These are phyloP conservation scores for Verticillium alfalfae DNA, from an alignment of 2,329 filamentous ascomycete genomes.

Conservation along the genomic window DNA sequence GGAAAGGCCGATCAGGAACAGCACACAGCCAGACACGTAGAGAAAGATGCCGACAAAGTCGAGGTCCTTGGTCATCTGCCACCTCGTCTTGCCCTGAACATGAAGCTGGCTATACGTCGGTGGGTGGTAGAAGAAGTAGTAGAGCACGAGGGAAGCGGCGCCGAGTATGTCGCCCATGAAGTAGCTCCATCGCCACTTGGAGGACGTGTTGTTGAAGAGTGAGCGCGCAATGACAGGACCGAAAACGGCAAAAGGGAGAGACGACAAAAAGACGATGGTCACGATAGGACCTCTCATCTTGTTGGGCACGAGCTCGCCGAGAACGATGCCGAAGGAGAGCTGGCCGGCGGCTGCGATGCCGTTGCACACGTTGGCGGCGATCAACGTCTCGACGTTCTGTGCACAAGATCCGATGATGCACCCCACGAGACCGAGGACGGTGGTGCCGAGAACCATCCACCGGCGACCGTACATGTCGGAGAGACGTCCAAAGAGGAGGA, in stretches of 20 bases:
- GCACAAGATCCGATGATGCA: constrained; percentile 29
- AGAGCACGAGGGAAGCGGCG: constrained; percentile 30
- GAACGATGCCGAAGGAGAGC: constrained; percentile 32
- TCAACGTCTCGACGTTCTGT: constrained; percentile 25
- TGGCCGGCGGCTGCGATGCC: constrained; percentile 33
- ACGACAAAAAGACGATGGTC: constrained; percentile 30
- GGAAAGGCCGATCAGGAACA: constrained; percentile 38
- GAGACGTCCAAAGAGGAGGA: constrained; percentile 33
- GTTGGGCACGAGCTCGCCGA: constrained; percentile 38
- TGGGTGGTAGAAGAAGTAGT: constrained; percentile 39
- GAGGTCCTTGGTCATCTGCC: constrained; percentile 33
- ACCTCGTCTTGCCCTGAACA: constrained; percentile 24
- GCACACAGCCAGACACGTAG: constrained; percentile 30
- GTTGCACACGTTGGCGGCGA: constrained; percentile 29
- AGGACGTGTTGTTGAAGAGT: constrained; percentile 32
- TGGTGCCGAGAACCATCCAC: constrained; percentile 29
- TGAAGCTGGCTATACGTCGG: constrained; percentile 38
- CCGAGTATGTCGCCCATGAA: constrained; percentile 40
- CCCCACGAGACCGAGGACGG: constrained; percentile 26
- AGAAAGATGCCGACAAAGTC: constrained; percentile 40
- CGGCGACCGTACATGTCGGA: constrained; percentile 36
- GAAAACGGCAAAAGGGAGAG: constrained; percentile 33
- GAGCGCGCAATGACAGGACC: constrained; percentile 41
- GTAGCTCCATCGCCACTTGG: constrained; percentile 43
- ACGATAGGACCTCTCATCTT: constrained; percentile 29